A percentile compares a stretch with the other conserved stretches of the same genome.
These are phyloP conservation scores for Castanopsis chinensis DNA, from an alignment of 306 rosid species.

Conservation along the genomic window DNA sequence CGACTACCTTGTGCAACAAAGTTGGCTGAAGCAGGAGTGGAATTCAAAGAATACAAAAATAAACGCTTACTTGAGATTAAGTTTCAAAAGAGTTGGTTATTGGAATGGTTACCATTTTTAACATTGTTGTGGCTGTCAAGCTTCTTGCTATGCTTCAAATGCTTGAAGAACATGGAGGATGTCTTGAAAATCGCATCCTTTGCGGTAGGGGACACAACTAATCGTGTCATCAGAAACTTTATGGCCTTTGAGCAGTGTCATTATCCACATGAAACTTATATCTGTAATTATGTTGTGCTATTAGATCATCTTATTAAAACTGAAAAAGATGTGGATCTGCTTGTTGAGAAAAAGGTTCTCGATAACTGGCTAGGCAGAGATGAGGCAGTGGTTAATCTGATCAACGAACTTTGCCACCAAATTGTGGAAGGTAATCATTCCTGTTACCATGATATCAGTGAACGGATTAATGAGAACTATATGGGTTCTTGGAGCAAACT, in stretches of 20 bases:
- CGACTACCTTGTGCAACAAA: not conserved
- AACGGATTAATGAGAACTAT: not conserved
- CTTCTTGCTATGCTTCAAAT: not conserved
- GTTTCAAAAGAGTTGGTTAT: not conserved
- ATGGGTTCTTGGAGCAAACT: not conserved
- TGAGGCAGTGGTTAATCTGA: conserved; percentile 3
- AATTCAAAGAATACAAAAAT: not conserved
- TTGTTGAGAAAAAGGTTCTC: conserved; percentile 12
- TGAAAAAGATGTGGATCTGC: conserved; percentile 15
- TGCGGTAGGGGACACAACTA: not conserved
- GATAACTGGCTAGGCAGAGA: conserved; percentile 20
- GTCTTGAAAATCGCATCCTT: conserved; percentile 1
- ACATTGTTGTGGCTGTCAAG: not conserved
- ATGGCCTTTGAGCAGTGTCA: conserved; percentile 35
- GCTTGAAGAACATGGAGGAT: not conserved
- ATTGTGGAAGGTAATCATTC: conserved; percentile 1
- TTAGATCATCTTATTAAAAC: conserved; percentile 24
- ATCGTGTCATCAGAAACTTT: conserved; percentile 17
- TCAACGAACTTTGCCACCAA: conserved; percentile 4
- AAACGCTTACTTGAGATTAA: not conserved
- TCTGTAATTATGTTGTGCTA: conserved; percentile 23
- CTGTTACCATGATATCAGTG: not conserved
- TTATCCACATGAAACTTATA: conserved; percentile 1
- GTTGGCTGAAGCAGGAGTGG: not conserved
- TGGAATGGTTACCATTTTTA: not conserved